A percentile compares a stretch with the other conserved stretches of the same genome.
phyloP scores from a whole-genome alignment of 1,139 yeast genomes.

The Yamadazyma triangularis region DNA sequence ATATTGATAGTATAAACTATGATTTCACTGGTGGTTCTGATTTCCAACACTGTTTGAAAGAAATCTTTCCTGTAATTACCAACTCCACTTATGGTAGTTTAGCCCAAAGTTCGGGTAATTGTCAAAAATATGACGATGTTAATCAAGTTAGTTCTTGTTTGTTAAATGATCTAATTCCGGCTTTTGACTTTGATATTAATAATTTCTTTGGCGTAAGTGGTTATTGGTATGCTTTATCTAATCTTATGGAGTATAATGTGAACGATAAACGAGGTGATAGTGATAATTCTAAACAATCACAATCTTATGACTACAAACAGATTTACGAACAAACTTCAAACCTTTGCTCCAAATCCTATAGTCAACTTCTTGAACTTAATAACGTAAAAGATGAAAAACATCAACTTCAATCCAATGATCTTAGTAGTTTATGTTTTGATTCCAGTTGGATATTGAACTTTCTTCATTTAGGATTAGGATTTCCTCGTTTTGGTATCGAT shows the following conservation, averaged over 20 bases:
- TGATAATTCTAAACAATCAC: slow-evolving; percentile 5
- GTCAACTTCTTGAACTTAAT: slow-evolving; percentile 39
- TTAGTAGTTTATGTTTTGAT: slow-evolving; percentile 57
- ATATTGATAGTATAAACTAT: slow-evolving; percentile 21
- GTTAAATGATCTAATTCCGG: slow-evolving; percentile 54
- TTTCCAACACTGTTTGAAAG: slow-evolving; percentile 48
- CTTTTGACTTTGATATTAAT: slow-evolving; percentile 62
- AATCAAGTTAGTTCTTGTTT: slow-evolving; percentile 44
- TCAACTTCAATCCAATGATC: slow-evolving; percentile 34
- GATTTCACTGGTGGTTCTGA: slow-evolving; percentile 58
- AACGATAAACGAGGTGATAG: not conserved
- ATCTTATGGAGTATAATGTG: slow-evolving; percentile 28
- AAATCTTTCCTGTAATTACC: slow-evolving; percentile 51
- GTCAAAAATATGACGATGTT: slow-evolving; percentile 27
- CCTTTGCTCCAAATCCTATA: slow-evolving; percentile 40
- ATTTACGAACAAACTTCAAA: slow-evolving; percentile 42
- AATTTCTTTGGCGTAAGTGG: slow-evolving; percentile 80
- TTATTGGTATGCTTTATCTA: slow-evolving; percentile 69
- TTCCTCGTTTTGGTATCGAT: slow-evolving; percentile 56
- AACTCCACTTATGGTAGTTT: slow-evolving; percentile 25
- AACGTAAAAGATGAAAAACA: slow-evolving; percentile 20
- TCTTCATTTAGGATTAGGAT: slow-evolving; percentile 68
- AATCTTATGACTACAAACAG: slow-evolving; percentile 29
- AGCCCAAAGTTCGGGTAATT: slow-evolving; percentile 16
- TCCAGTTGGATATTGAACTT: slow-evolving; percentile 71